Evolutionary conservation across 1,139 yeast genomes (phyloP), one percentile per base, ranked within the genome.

Genomic region (Pichia inconspicua): DNA sequence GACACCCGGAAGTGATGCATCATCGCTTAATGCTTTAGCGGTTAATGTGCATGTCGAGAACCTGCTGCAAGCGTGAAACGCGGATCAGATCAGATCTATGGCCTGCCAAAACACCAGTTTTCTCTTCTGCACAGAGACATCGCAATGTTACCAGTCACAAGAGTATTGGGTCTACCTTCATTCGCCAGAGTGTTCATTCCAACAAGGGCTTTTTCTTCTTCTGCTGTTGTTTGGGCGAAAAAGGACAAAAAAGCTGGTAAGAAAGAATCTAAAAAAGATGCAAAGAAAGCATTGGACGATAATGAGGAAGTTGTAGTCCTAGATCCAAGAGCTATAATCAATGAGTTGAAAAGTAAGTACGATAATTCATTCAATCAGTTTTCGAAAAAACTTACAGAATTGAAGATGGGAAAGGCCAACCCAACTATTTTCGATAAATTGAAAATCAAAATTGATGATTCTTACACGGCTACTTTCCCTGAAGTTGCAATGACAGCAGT

Each of bases 401-500:
- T 80, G 46, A 84, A 81, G 58, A 69, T 81, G 58, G 95, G 94
- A 2, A 77, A 75, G 49, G 71, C 86, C 4, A 81, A 80, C 55
- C 82, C 90, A 0, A 70, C 71, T 35, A 74, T 84, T 27, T 85
- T 88, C 58, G 85, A 85, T 63, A 66, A 73, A 15, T 65, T 88
- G 52, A 65, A 65, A 42, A 75, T 89, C 11, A 68, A 70, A n/a
- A 62, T 76, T n/a, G 72, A 71, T 25, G 68, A 68, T 28, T 72
- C 72, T 37, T 68, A 68, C 48, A 63, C 67, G n/a, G 62, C 66
- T 7, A 73, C 72, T 8, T 84, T 83, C 60, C 74, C 77, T 5
- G 72, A 80, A 9, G 66, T 89, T 32, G 96, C 97, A 0, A 85
- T 86, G 53, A 81, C 95, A 8, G 74, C 87, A 0, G 60, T 82